Base-by-base conservation (phyloP, 345 rosid genomes). In the Aquilaria sinensis region DNA sequence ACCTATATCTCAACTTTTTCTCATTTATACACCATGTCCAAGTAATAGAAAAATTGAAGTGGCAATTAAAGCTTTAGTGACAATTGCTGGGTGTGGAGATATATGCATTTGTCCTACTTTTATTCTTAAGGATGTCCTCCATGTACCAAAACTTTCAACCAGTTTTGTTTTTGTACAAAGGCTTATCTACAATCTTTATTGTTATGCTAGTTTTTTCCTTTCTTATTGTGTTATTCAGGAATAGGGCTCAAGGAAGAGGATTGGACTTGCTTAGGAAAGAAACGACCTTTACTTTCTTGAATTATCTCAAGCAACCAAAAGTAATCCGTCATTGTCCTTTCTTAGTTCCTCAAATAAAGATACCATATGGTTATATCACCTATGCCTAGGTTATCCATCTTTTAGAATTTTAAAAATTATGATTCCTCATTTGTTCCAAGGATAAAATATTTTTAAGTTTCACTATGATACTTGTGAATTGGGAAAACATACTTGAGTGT, bases 231-330 rank as follows among this genome's bases (percentile, higher is more conserved):
- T 9, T 14, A 50, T 63, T 52, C 47, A 50, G 43, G 43, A 37
- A 3, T 7, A 7, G 48, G 14, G 5, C 12, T 51, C 48, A 47
- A 5, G 47, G 33, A 41, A 12, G 67, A 63, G 9, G 49, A 63
- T 63, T 63, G 58, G 67, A 45, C 33, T 15, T 62, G 58, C 51
- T 63, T n/a, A 41, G 51, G 51, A 51, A 57, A 31, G 3, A 1
- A 34, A 37, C 2, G 49, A 57, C 0, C 15, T 62, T 2, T 51
- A 62, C 34, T 33, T 12, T 3, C 51, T 29, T 57, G 2, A 57
- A 31, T 31, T 2, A 16, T 57, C 4, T 16, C 1, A 31, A 2
- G n/a, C 9, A 37, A 1, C n/a, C 13, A 2, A 10, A 10, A 31
- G 3, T 12, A 31, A 5, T 57, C 37, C 4, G 12, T 6, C 56